Base-by-base conservation (phyloP, 2,329 filamentous ascomycete genomes). In the Pseudogymnoascus sp. region DNA sequence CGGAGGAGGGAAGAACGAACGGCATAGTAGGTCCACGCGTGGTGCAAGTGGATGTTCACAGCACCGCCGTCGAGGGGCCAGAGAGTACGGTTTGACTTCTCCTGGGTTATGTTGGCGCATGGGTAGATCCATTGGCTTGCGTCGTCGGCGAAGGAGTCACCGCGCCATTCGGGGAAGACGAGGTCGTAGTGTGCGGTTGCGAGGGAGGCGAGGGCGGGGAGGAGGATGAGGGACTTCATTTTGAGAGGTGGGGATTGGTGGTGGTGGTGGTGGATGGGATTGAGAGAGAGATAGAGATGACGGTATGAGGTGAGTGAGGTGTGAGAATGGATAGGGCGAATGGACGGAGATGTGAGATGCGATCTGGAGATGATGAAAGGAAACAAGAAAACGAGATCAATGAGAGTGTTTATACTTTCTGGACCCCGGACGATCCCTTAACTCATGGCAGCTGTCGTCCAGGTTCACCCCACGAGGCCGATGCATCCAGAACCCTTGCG, bases 141-240 rank as follows among this genome's bases (percentile, higher is more conserved):
- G 42, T 59, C 60, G 3, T 65, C 70, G 63, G 70, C 65, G 66
- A 81, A 79, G 9, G 72, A 78, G 64, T 81, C 77, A 28, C 82
- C 83, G 62, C 83, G 80, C 65, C 76, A 72, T 15, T 75, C 65
- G 10, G 84, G 84, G 67, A 79, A 85, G 36, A 77, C 72, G 72
- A 87, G 77, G 3, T 77, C 70, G 76, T 85, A 86, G 70, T 87
- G 84, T 15, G 83, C 83, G 42, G 80, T 74, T 17, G 76, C 75
- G 53, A 80, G 68, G 63, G 80, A 76, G 57, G 78, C 72, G 63
- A 80, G 72, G 62, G 75, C 70, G 66, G 78, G 70, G 62, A 78
- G 72, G 59, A 73, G 64, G 53, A 78, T 69, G 63, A 76, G 63
- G 38, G 65, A 66, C 65, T 73, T 71, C 74, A 72, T 73, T 35